Conservation (phyloP, 2,329 filamentous ascomycete genomes). For the Claviceps citrina region DNA sequence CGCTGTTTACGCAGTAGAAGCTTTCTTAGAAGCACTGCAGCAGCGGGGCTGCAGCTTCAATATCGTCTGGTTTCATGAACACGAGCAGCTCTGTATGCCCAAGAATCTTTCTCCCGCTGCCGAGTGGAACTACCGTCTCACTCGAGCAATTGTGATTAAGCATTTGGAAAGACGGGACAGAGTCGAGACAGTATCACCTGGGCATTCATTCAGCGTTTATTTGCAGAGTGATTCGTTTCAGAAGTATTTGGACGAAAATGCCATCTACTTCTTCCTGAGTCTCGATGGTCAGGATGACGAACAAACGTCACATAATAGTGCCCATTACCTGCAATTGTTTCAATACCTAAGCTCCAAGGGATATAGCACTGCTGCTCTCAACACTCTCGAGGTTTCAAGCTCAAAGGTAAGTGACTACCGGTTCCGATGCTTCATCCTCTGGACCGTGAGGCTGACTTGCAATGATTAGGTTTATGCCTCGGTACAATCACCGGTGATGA, state of each 20-base stretch:
- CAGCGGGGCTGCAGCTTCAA: constrained; percentile 55
- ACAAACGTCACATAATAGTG: neutral
- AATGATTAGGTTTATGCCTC: neutral
- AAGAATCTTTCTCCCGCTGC: constrained; percentile 4
- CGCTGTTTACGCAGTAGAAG: neutral
- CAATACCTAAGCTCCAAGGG: constrained; percentile 26
- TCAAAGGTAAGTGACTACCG: constrained; percentile 2
- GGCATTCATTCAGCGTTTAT: constrained; percentile 7
- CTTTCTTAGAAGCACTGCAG: constrained; percentile 19
- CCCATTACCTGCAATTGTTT: neutral
- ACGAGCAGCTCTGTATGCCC: constrained; percentile 41
- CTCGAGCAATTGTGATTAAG: constrained; percentile 46
- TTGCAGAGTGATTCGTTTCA: constrained; percentile 34
- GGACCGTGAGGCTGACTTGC: too few species aligned
- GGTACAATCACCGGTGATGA: neutral
- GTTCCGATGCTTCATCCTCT: too few species aligned
- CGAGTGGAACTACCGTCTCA: constrained; percentile 42
- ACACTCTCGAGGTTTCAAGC: constrained; percentile 40
- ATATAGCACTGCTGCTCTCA: constrained; percentile 47
- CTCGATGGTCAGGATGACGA: neutral
- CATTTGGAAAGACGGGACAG: constrained; percentile 32
- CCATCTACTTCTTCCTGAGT: constrained; percentile 52
- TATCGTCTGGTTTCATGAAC: constrained; percentile 49
- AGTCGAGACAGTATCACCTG: constrained; percentile 11
- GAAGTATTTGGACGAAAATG: constrained; percentile 36